These are phyloP conservation scores for Naumovozyma castellii DNA, from an alignment of 805 yeast genomes.

Conservation along the genomic window DNA sequence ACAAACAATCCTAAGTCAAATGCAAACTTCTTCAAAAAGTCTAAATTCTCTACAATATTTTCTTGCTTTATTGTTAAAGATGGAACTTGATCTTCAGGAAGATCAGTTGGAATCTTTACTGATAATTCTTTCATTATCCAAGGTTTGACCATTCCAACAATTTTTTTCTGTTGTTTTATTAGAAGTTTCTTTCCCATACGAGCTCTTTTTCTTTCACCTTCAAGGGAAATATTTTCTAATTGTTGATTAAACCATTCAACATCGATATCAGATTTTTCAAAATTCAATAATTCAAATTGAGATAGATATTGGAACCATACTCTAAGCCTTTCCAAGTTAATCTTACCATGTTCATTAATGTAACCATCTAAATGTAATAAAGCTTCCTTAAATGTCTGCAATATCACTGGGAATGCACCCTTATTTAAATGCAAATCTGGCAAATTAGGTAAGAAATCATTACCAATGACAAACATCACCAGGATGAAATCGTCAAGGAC, in stretches of 20 bases:
- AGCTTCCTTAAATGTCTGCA: conserved; percentile 79
- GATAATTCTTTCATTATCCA: conserved; percentile 35
- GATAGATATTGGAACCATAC: conserved; percentile 70
- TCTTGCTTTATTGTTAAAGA: conserved; percentile 28
- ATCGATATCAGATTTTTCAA: conserved; percentile 75
- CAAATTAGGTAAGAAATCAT: conserved; percentile 92
- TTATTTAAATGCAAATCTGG: conserved; percentile 90
- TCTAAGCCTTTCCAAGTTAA: conserved; percentile 63
- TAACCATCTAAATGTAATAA: conserved; percentile 71
- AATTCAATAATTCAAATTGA: conserved; percentile 73
- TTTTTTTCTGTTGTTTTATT: conserved; percentile 62
- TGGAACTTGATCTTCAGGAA: conserved; percentile 41
- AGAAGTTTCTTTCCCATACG: conserved; percentile 56
- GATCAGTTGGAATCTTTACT: conserved; percentile 25
- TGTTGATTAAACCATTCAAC: conserved; percentile 86
- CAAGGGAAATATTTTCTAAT: conserved; percentile 64
- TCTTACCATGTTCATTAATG: conserved; percentile 71
- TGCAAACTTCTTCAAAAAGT: conserved; percentile 55
- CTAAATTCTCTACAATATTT: conserved; percentile 35
- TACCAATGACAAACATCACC: conserved; percentile 90
- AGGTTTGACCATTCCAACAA: conserved; percentile 48
- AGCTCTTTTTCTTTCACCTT: conserved; percentile 61
- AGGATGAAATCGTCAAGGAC: conserved; percentile 86
- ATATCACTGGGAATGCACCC: conserved; percentile 90
- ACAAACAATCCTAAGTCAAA: conserved; percentile 58